These are phyloP conservation scores for Psilocybe subaeruginosa DNA, from an alignment of 768 basidiomycete genomes.

Conservation along the genomic window DNA sequence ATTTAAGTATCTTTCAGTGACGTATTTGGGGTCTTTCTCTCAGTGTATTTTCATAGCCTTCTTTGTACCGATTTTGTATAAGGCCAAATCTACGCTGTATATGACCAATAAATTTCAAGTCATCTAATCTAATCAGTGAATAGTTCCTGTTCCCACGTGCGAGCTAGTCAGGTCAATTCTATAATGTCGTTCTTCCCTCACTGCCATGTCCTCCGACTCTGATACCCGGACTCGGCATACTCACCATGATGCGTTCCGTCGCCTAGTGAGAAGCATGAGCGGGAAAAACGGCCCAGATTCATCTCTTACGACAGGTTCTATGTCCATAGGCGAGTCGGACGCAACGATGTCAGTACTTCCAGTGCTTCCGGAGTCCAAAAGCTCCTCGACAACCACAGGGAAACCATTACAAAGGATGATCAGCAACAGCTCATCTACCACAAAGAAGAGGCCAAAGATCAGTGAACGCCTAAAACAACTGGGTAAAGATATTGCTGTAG, in stretches of 20 bases:
- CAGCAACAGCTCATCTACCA: constrained; percentile 8
- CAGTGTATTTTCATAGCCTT: too few species aligned
- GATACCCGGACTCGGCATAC: constrained; percentile 2
- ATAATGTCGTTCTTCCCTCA: neutral
- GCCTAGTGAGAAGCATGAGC: constrained; percentile 15
- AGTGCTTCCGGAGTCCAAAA: neutral
- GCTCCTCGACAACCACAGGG: neutral
- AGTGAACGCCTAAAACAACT: constrained; percentile 18
- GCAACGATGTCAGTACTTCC: neutral
- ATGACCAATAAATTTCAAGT: too few species aligned
- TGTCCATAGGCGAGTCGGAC: neutral
- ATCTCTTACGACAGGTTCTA: neutral
- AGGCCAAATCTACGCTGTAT: too few species aligned
- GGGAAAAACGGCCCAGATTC: constrained; percentile 6
- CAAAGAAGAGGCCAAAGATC: constrained; percentile 13
- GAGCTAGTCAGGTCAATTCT: neutral
- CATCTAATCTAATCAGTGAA: constrained; percentile 5
- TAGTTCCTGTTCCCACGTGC: constrained; percentile 3
- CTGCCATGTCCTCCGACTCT: constrained; percentile 15
- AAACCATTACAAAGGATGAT: constrained; percentile 1
- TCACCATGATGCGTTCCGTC: constrained; percentile 11
- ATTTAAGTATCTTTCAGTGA: too few species aligned
- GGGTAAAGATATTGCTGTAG: constrained; percentile 12
- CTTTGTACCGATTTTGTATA: too few species aligned
- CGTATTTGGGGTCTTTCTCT: too few species aligned